Percentiles rank a stretch among this genome's conserved stretches.
Conservation (phyloP, 73 alveolate species). For the Tetrahymena elliotti region DNA sequence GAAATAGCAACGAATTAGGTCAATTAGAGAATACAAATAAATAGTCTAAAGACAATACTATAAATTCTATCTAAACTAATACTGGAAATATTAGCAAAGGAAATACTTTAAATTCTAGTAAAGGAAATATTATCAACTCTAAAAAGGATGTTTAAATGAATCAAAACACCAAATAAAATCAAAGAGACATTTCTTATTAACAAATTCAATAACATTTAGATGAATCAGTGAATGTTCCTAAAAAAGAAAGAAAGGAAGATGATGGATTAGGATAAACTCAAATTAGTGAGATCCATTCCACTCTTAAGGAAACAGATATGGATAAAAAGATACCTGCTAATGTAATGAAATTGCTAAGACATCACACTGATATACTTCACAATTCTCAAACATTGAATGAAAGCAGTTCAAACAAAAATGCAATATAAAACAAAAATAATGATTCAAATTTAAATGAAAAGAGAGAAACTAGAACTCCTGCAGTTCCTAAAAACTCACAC, state of each 20-base stretch:
- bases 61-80: neutral
- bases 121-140: neutral
- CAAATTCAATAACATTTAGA: neutral
- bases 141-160: neutral
- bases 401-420: neutral
- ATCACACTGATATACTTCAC: neutral
- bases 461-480: neutral
- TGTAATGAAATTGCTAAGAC: neutral
- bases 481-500: neutral
- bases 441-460: neutral
- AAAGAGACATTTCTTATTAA: neutral
- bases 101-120: neutral
- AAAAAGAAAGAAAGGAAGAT: neutral
- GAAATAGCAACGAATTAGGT: neutral
- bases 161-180: neutral
- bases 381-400: neutral
- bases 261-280: neutral
- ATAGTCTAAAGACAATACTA: neutral
- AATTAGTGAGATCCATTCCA: neutral
- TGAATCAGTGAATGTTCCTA: neutral
- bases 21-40: neutral
- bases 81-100: neutral
- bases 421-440: neutral
- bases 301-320: neutral
- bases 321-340: neutral